These are phyloP conservation scores for Stemphylium lycopersici DNA, from an alignment of 2,329 filamentous ascomycete genomes.

Conservation along the genomic window DNA sequence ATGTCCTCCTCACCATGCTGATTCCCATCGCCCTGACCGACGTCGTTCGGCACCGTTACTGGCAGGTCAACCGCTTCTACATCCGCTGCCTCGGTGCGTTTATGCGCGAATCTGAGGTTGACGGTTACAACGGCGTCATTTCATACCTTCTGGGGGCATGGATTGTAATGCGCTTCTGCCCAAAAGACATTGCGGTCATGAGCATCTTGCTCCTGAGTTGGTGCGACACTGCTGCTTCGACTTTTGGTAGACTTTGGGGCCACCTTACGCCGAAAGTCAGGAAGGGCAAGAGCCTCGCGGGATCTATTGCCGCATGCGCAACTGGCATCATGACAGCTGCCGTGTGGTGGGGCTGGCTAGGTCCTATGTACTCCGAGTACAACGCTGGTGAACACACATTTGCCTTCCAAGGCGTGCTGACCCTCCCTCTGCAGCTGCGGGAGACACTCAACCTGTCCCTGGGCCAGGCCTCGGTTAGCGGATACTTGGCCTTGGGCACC, in stretches of 20 bases:
- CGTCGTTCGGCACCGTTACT: slow-evolving; percentile 80
- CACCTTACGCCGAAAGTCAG: slow-evolving; percentile 86
- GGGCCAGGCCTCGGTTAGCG: slow-evolving; percentile 67
- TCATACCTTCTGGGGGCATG: slow-evolving; percentile 94
- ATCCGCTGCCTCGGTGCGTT: slow-evolving; percentile 83
- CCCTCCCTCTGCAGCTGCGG: slow-evolving; percentile 67
- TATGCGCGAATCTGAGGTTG: slow-evolving; percentile 96
- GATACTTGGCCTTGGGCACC: slow-evolving; percentile 74
- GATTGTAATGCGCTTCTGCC: slow-evolving; percentile 82
- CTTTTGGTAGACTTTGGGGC: slow-evolving; percentile 88
- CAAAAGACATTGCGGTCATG: slow-evolving; percentile 92
- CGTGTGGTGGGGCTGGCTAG: slow-evolving; percentile 87
- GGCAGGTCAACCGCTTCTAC: slow-evolving; percentile 84
- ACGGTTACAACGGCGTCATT: slow-evolving; percentile 95
- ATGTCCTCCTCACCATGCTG: slow-evolving; percentile 79
- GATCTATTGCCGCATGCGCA: slow-evolving; percentile 80
- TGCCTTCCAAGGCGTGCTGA: slow-evolving; percentile 79
- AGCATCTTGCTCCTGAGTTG: slow-evolving; percentile 89
- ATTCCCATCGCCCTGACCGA: slow-evolving; percentile 85
- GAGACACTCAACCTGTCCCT: slow-evolving; percentile 66
- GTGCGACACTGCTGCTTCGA: slow-evolving; percentile 97
- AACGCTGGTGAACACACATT: slow-evolving; percentile 63
- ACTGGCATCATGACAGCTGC: slow-evolving; percentile 83
- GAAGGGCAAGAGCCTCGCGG: slow-evolving; percentile 88
- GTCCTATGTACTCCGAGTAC: slow-evolving; percentile 57